These are phyloP conservation scores for Trichoderma sp. DNA, from an alignment of 2,329 filamentous ascomycete species.

Conservation along the genomic window DNA sequence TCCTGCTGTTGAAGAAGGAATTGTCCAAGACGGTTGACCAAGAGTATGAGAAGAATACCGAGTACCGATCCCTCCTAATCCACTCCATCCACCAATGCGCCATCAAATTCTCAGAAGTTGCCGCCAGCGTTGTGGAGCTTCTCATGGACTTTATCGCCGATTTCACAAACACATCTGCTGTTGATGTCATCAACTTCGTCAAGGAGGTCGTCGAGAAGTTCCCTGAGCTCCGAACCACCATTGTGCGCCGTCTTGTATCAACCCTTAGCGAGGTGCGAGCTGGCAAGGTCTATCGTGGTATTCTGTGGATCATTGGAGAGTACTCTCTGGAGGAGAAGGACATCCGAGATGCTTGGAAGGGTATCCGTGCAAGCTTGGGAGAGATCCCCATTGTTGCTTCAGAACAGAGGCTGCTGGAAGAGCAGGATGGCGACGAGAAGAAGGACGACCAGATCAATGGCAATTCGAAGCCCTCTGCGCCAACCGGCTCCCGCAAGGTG, in stretches of 20 bases:
- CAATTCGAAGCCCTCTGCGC: slow-evolving; percentile 69
- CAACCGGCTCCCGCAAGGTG: slow-evolving; percentile 84
- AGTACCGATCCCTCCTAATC: slow-evolving; percentile 92
- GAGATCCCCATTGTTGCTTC: slow-evolving; percentile 97
- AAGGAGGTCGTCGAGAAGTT: slow-evolving; percentile 99
- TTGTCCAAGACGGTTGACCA: slow-evolving; percentile 96
- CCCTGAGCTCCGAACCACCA: slow-evolving; percentile 80
- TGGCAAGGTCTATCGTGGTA: slow-evolving; percentile 94
- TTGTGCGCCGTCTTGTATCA: slow-evolving; percentile 83
- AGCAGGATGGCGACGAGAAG: slow-evolving; percentile 70
- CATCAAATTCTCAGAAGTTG: slow-evolving; percentile 98
- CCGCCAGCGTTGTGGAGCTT: slow-evolving; percentile 90
- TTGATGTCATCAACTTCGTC: slow-evolving; percentile 97
- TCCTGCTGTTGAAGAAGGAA: slow-evolving; percentile 95
- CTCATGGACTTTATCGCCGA: slow-evolving; percentile 99
- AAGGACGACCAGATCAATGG: slow-evolving; percentile 71
- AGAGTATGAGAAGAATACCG: slow-evolving; percentile 96
- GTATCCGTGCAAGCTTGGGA: slow-evolving; percentile 87
- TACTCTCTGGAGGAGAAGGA: slow-evolving; percentile 92
- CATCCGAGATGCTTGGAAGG: slow-evolving; percentile 94
- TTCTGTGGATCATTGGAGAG: slow-evolving; percentile 96
- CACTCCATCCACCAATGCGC: slow-evolving; percentile 97
- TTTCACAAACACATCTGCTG: slow-evolving; percentile 94
- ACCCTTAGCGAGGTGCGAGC: slow-evolving; percentile 91
- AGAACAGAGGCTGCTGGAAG: slow-evolving; percentile 86